Base-by-base conservation (phyloP, 495 filamentous ascomycete species). In the Acidomyces sp. region DNA sequence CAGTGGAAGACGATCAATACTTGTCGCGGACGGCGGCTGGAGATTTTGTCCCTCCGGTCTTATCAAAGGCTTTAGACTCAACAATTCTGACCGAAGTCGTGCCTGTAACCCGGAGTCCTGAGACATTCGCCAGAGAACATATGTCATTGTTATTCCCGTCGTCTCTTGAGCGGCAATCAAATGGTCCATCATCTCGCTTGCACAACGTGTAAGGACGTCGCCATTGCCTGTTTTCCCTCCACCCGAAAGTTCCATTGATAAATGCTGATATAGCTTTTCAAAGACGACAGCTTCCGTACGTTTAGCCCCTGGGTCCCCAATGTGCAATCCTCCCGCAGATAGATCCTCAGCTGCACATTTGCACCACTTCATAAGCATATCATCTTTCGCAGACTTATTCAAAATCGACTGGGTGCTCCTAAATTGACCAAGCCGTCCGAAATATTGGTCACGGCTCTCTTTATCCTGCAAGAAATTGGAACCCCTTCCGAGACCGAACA, bases 141-240 rank as follows among this genome's bases (percentile, higher is more conserved):
- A 90, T 0, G 78, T 82, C 12, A 86, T 61, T 0, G 72, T 71
- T 3, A 86, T 72, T 10, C 74, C 80, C 11, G 76, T 74, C 0
- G 80, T 86, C 52, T 88, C 83, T 47, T 82, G 80, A 6, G 80
- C 80, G 0, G 82, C 82, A 3, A 75, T 70, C 13, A 84, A 60
- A 39, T 86, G 80, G 52, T 86, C 82, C 10, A 81, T 64, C 32
- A 81, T 56, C 54, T 86, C 80, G 12, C 43, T 46, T 12, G 43
- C 37, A 25, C 30, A 43, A 16, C 19, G n/a, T 16, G 26, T 36
- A 11, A 36, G n/a, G 6, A 43, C 13, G 6, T 41, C 39, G 18
- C 4, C 11, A 9, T 41, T 13, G 18, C n/a, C n/a, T n/a, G n/a
- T n/a, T n/a, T n/a, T n/a, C n/a, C n/a, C n/a, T n/a, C n/a, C n/a